Evolutionary conservation across 495 filamentous ascomycete genomes (phyloP), one percentile per base, ranked within the genome.

Genomic region (Achaetomiella virescens): DNA sequence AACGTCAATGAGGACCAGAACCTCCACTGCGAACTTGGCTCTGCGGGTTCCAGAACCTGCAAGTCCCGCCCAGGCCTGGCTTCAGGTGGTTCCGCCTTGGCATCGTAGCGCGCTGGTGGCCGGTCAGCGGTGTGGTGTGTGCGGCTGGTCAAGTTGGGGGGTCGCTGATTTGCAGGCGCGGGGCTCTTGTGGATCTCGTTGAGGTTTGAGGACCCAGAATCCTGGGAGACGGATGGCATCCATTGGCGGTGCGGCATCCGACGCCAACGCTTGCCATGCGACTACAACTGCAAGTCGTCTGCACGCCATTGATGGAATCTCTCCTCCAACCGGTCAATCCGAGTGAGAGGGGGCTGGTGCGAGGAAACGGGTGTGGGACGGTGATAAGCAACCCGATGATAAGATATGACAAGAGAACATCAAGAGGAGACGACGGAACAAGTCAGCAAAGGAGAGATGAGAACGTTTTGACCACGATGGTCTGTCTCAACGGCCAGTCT

Each of bases 241-340:
- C 25, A 61, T 48, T 58, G 60, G 51, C 52, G 52, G 55, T 49
- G 33, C 27, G 27, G n/a, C n/a, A 31, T 31, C 27, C 27, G 27
- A 31, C 27, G 9, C 9, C 27, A 42, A 20, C 38, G 4, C 56
- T n/a, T n/a, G n/a, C n/a, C n/a, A n/a, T n/a, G n/a, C n/a, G n/a
- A n/a, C n/a, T n/a, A n/a, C n/a, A n/a, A n/a, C 50, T 52, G n/a
- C 31, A 24, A 11, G 14, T 31, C n/a, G 18, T 33, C 50, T 49
- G 52, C 53, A 61, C 49, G 53, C 53, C 55, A 60, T 60, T 18
- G 35, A 54, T 51, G 43, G 35, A 36, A 20, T 9, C 22, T 45
- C 49, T 22, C n/a, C n/a, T n/a, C n/a, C n/a, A 31, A 48, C 52
- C 37, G 44, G 57, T 54, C 29, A 49, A 27, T 25, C 38, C 37